phyloP scores from a whole-genome alignment of 805 yeast species.

The Candida schatavii region DNA sequence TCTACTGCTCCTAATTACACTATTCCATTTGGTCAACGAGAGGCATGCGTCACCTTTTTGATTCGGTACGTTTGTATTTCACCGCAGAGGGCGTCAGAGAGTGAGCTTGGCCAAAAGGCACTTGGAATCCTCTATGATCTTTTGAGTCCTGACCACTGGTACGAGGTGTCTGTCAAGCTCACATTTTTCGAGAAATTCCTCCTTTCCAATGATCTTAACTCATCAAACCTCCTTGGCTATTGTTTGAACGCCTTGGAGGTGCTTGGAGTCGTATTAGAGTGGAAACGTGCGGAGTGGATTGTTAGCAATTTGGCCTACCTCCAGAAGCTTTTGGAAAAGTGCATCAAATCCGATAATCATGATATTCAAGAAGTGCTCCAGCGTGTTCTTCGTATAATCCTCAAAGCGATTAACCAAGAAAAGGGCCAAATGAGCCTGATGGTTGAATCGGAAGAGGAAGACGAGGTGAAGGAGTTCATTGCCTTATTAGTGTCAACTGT shows the following conservation, averaged over 20 bases:
- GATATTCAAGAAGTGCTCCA: constrained; percentile 85
- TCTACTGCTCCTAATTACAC: constrained; percentile 49
- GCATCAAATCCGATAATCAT: constrained; percentile 77
- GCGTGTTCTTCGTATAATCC: constrained; percentile 65
- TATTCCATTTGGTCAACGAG: constrained; percentile 77
- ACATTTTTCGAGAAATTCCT: constrained; percentile 86
- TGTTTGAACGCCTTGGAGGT: constrained; percentile 92
- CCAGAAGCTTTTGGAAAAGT: constrained; percentile 72
- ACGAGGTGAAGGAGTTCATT: constrained; percentile 62
- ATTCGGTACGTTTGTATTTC: constrained; percentile 85
- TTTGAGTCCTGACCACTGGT: constrained; percentile 74
- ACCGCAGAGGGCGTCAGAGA: constrained; percentile 80
- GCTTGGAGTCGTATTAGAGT: constrained; percentile 74
- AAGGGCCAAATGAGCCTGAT: constrained; percentile 34
- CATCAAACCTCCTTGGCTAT: constrained; percentile 68
- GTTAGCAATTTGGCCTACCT: constrained; percentile 64
- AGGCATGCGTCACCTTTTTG: constrained; percentile 85
- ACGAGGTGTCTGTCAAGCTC: constrained; percentile 83
- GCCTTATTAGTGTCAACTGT: constrained; percentile 62
- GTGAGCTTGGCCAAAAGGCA: constrained; percentile 78
- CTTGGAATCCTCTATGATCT: constrained; percentile 72
- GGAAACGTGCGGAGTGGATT: constrained; percentile 79
- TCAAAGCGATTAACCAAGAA: constrained; percentile 60
- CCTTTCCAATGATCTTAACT: constrained; percentile 69
- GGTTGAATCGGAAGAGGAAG: constrained; percentile 48